Base-by-base conservation (phyloP, 1,284 basidiomycete genomes). In the Cronartium quercuum region DNA sequence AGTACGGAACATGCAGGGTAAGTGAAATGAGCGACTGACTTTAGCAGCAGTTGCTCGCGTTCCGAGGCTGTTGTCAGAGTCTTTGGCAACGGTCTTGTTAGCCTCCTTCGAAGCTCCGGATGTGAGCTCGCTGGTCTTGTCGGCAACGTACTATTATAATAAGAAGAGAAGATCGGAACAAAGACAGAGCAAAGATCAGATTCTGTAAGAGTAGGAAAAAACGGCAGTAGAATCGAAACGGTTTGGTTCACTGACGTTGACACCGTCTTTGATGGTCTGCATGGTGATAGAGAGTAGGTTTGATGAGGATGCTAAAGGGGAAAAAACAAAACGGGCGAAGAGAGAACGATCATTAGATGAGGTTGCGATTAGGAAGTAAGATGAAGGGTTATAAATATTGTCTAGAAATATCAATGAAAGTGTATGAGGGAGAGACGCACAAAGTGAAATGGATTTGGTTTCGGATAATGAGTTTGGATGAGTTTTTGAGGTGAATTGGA, bases 81-180 rank as follows among this genome's bases (percentile, higher is more conserved):
- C 76, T 77, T 79, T 78, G 51, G 79, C 78, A 62, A 78, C 73
- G 34, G 76, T 58, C 76, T 78, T 79, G 79, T 79, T 77, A 44
- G 77, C 78, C 68, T 78, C 79, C 74, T 78, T 79, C 51, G 79
- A 79, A 44, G 76, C 75, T 13, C 55, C 47, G 55, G 73, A 58
- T 38, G 41, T 69, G 38, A 73, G 64, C 51, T 68, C 67, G 64
- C 76, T 63, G 75, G 78, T 68, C 55, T 74, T 76, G 68, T 79
- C 78, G 55, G 71, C 40, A 58, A 79, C 79, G 76, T 78, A 79
- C 70, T 73, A 21, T 21, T 55, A 7, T 21, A 3, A 6, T 15
- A 21, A 55, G 13, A 18, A 55, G 13, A 18, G 10, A 15, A 57
- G 18, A 15, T 35, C 35, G 40, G 44, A 29, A 47, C 47, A 10